Evolutionary conservation across 2,329 filamentous ascomycete species (phyloP), one percentile per base, ranked within the genome.

Genomic region (Hypoxylon sp.): DNA sequence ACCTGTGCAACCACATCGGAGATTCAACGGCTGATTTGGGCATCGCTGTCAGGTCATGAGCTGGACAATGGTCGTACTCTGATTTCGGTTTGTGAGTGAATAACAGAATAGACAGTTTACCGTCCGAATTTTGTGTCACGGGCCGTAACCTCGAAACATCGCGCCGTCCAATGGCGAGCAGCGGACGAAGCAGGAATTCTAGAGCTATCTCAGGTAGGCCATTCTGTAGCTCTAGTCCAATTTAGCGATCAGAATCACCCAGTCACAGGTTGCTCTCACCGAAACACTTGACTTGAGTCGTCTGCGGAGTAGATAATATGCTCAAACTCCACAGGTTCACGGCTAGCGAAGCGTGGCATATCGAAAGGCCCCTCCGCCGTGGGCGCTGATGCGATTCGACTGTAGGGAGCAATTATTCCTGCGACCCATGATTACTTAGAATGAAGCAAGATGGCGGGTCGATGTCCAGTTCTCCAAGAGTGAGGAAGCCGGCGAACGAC

Each of bases 111-210:
- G 13, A 11, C 20, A 21, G 13, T n/a, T 23, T n/a, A 24, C 11
- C 38, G 24, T 41, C 38, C 9, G 38, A 41, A 24, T 41, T 41
- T 41, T n/a, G n/a, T n/a, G n/a, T n/a, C n/a, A n/a, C n/a, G n/a
- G 38, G 20, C 20, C 11, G 20, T n/a, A 21, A 24, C 10, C 5
- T 23, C n/a, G 20, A 41, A 23, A 24, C 38, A n/a, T 11, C 38
- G 24, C n/a, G 15, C 8, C 24, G 8, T 8, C 38, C 20, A 41
- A 41, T 21, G 3, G 11, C 18, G n/a, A n/a, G 20, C 38, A 2
- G 38, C 38, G 20, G 4, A 26, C 20, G 11, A 13, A 23, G 24
- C 9, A 18, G 15, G 4, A 23, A 1, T 24, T 4, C 7, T 7
- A 24, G 20, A 24, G 5, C 38, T n/a, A 41, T n/a, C 18, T 41